These are phyloP conservation scores for Suhomyces atakaporum DNA, from an alignment of 1,139 yeast species.

Conservation along the genomic window DNA sequence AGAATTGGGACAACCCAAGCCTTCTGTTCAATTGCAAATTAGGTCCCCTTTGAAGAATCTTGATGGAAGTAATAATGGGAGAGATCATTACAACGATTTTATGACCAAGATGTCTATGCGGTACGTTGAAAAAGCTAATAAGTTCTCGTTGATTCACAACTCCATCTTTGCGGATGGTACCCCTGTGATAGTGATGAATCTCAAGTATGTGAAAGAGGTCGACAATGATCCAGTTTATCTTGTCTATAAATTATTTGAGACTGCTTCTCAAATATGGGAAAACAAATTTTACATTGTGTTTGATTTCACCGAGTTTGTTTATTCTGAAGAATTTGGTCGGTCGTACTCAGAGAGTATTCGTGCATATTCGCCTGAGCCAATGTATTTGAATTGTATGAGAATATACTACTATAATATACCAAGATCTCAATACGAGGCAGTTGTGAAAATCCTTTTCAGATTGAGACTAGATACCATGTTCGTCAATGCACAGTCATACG, in stretches of 20 bases:
- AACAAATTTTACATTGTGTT: conserved; percentile 61
- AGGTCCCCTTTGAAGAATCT: conserved; percentile 50
- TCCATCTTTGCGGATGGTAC: conserved; percentile 72
- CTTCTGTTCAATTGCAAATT: conserved; percentile 52
- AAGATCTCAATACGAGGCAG: conserved; percentile 35
- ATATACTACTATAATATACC: conserved; percentile 66
- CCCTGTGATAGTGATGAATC: conserved; percentile 64
- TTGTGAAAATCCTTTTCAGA: conserved; percentile 29
- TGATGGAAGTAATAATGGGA: conserved; percentile 44
- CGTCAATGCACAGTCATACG: conserved; percentile 27
- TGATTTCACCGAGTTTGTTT: conserved; percentile 67
- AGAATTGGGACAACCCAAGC: conserved; percentile 43
- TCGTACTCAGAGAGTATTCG: conserved; percentile 35
- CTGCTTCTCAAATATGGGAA: conserved; percentile 74
- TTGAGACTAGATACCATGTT: conserved; percentile 20
- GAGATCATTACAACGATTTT: conserved; percentile 64
- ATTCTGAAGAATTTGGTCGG: conserved; percentile 33
- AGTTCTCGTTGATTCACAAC: conserved; percentile 57
- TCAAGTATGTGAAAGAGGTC: conserved; percentile 42
- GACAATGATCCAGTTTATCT: conserved; percentile 56
- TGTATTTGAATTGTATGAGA: conserved; percentile 55
- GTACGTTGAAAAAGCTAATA: conserved; percentile 48
- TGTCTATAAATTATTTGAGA: conserved; percentile 64
- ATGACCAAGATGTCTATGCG: conserved; percentile 68
- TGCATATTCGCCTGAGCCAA: conserved; percentile 49